These are phyloP conservation scores for Quercus robur DNA, from an alignment of 306 rosid genomes.

Conservation along the genomic window DNA sequence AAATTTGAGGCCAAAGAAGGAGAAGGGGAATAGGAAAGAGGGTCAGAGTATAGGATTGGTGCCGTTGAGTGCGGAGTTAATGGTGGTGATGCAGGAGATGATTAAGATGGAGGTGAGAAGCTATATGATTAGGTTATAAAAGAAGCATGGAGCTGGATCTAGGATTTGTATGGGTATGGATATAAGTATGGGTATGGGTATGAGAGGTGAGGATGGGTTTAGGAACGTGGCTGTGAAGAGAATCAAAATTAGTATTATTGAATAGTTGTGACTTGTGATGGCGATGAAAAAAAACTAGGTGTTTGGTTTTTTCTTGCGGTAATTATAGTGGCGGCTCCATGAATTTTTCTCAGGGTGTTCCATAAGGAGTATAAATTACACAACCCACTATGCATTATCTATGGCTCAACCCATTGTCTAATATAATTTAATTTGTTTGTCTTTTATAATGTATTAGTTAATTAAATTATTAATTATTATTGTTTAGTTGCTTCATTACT, in stretches of 20 bases:
- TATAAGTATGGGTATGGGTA: slow-evolving; percentile 14
- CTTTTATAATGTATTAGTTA: too few species aligned
- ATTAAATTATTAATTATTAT: too few species aligned
- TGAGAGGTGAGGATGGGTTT: slow-evolving; percentile 43
- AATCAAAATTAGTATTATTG: slow-evolving; percentile 63
- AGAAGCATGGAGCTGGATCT: slow-evolving; percentile 32
- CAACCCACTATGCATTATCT: too few species aligned
- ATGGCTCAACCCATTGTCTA: too few species aligned
- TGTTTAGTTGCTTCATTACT: too few species aligned
- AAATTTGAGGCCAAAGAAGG: slow-evolving; percentile 20
- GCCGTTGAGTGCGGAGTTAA: slow-evolving; percentile 51
- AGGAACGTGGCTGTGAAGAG: slow-evolving; percentile 55
- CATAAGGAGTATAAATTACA: too few species aligned
- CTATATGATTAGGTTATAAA: slow-evolving; percentile 67
- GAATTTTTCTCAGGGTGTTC: too few species aligned
- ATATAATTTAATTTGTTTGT: too few species aligned
- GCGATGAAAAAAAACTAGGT: not conserved
- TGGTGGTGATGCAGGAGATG: slow-evolving; percentile 94
- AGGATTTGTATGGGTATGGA: too few species aligned
- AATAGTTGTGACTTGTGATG: slow-evolving; percentile 1
- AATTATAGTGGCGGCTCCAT: too few species aligned
- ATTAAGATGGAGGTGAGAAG: slow-evolving; percentile 80
- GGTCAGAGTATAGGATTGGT: slow-evolving; percentile 23
- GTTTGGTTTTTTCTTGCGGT: not conserved
- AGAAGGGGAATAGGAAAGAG: not conserved